These are phyloP conservation scores for Candida chauliodis DNA, from an alignment of 805 yeast genomes.

Conservation along the genomic window DNA sequence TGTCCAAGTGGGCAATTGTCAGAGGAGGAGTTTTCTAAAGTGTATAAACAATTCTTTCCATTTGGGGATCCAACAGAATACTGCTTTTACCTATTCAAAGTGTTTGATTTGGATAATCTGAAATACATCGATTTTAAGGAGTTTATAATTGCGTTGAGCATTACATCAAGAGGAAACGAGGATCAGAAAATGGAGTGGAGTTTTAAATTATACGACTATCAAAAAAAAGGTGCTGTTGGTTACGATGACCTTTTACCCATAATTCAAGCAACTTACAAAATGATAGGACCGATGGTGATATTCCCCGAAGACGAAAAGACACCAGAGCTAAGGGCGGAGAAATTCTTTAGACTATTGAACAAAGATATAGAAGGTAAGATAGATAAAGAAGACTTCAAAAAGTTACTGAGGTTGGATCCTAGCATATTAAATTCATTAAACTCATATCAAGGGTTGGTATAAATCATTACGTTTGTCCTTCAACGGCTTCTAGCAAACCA, in stretches of 20 bases:
- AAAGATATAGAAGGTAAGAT: constrained; percentile 62
- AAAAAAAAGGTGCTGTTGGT: constrained; percentile 70
- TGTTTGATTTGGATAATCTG: constrained; percentile 76
- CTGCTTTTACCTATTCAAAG: constrained; percentile 82
- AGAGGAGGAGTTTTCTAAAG: constrained; percentile 83
- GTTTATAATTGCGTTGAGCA: constrained; percentile 81
- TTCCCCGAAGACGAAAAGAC: constrained; percentile 86
- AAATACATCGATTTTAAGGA: constrained; percentile 89
- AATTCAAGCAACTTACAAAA: constrained; percentile 80
- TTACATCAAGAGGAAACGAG: constrained; percentile 79
- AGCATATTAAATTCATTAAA: constrained; percentile 72
- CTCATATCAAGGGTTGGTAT: constrained; percentile 78
- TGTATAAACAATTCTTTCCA: constrained; percentile 95
- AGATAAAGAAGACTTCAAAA: constrained; percentile 79
- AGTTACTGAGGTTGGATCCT: constrained; percentile 75
- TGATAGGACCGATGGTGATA: constrained; percentile 93
- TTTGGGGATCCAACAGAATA: constrained; percentile 95
- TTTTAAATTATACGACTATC: constrained; percentile 80
- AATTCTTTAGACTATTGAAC: constrained; percentile 72
- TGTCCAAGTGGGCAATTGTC: constrained; percentile 89
- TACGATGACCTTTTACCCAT: constrained; percentile 78
- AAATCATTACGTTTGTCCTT: constrained; percentile 46
- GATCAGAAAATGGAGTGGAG: constrained; percentile 90
- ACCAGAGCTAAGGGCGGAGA: constrained; percentile 81
- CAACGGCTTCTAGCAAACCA: constrained; percentile 86